Conservation (phyloP, 495 filamentous ascomycete species). For the Chaetomidium leptoderma region DNA sequence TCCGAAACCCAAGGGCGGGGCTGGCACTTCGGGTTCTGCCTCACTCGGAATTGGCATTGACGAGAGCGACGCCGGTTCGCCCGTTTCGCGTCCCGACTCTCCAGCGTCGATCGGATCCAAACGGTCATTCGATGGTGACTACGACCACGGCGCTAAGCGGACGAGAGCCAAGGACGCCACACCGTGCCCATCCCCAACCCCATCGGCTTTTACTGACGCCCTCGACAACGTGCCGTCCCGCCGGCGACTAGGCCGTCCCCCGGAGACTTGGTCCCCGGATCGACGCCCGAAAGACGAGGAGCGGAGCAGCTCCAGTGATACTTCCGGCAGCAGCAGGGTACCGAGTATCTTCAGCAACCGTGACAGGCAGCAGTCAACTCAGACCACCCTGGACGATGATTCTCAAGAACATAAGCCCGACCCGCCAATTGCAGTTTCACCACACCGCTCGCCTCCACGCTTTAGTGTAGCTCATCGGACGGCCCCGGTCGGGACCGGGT, state of each 20-base stretch:
- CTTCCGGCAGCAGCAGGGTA: conserved; percentile 2
- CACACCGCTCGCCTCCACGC: background rate
- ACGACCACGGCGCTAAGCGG: conserved; percentile 14
- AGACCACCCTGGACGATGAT: conserved; percentile 28
- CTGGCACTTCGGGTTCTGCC: background rate
- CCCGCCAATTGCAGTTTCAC: background rate
- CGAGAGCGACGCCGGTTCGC: background rate
- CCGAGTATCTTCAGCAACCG: conserved; percentile 29
- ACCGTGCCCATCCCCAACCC: background rate
- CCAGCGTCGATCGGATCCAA: conserved; percentile 3
- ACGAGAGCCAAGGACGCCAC: background rate
- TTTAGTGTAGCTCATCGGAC: background rate
- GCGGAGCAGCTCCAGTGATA: background rate
- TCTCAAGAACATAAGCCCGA: background rate
- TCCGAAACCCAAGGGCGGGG: background rate
- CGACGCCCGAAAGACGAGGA: background rate
- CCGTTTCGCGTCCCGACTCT: background rate
- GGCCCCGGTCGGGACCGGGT: background rate
- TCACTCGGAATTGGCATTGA: background rate
- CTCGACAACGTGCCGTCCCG: conserved; percentile 25
- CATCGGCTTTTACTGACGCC: conserved; percentile 3
- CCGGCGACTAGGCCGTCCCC: background rate
- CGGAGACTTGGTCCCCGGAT: background rate
- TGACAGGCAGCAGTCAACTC: conserved; percentile 21
- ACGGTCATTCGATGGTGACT: conserved; percentile 17